Percentiles rank a stretch among this genome's conserved stretches.
Evolutionary conservation across 2,329 filamentous ascomycete species (phyloP).

Genomic region (Neonectria sp.): DNA sequence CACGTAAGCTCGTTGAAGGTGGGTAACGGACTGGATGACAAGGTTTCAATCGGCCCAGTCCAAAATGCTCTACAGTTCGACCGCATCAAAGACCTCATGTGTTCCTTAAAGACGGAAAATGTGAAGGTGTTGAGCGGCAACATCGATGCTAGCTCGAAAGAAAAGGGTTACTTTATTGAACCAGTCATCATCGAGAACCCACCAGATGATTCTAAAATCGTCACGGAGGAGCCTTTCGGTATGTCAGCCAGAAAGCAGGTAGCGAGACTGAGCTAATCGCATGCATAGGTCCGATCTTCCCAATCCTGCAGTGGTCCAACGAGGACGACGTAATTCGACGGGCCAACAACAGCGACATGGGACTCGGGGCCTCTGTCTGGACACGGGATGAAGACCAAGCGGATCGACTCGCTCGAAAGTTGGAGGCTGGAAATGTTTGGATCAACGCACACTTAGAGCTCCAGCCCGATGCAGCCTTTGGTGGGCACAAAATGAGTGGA

Average conservation of each 20-base stretch:
- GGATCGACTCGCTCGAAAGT: conserved; percentile 62
- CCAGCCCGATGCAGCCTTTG: conserved; percentile 28
- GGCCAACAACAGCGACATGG: conserved; percentile 66
- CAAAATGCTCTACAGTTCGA: conserved; percentile 72
- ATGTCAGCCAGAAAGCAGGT: neutral
- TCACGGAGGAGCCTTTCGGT: conserved; percentile 65
- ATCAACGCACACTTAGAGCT: conserved; percentile 59
- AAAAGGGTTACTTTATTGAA: conserved; percentile 39
- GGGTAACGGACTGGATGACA: conserved; percentile 59
- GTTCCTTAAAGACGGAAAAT: conserved; percentile 2
- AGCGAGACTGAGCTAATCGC: neutral
- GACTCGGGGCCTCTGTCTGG: conserved; percentile 70
- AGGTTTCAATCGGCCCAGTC: conserved; percentile 64
- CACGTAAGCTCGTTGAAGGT: conserved; percentile 62
- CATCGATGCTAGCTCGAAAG: neutral
- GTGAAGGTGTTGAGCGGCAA: conserved; percentile 4
- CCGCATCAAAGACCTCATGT: conserved; percentile 16
- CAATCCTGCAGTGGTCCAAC: conserved; percentile 70
- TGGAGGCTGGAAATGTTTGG: conserved; percentile 72
- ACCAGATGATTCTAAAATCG: conserved; percentile 65
- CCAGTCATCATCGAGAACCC: conserved; percentile 40
- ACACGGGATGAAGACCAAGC: conserved; percentile 65
- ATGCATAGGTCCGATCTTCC: conserved; percentile 63
- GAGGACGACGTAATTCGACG: conserved; percentile 71
- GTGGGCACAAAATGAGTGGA: conserved; percentile 37